These are phyloP conservation scores for Calocera cornea DNA, from an alignment of 768 basidiomycete genomes.

Conservation along the genomic window DNA sequence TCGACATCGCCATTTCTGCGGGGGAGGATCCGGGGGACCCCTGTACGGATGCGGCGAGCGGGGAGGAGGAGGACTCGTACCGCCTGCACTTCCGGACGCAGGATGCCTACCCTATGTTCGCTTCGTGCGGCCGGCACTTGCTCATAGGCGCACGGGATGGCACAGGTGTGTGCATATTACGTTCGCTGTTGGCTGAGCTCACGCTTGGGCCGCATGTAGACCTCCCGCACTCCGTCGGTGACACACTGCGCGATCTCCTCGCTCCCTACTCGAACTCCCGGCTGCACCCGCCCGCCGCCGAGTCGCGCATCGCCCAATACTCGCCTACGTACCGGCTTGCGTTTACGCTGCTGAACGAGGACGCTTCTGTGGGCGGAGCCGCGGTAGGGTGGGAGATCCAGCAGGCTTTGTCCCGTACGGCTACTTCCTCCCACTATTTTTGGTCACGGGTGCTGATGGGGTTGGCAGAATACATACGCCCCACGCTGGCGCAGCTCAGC, in stretches of 20 bases:
- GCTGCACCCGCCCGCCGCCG: constrained; percentile 25
- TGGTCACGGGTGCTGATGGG: background rate
- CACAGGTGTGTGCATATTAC: background rate
- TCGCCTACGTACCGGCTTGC: constrained; percentile 70
- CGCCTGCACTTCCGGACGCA: background rate
- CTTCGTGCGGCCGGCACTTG: background rate
- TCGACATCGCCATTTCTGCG: background rate
- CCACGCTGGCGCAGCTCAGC: constrained; percentile 45
- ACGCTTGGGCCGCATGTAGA: background rate
- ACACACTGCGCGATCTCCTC: constrained; percentile 29
- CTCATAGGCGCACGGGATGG: background rate
- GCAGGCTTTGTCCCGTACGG: constrained; percentile 48
- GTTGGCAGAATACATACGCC: constrained; percentile 49
- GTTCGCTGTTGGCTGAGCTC: background rate
- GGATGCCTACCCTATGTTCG: background rate
- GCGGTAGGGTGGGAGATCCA: constrained; percentile 63
- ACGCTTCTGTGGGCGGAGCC: constrained; percentile 50
- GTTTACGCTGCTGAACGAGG: constrained; percentile 89
- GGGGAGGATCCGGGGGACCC: background rate
- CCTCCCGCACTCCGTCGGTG: background rate
- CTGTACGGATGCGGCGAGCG: background rate
- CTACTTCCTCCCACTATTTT: background rate
- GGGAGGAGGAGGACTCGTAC: background rate
- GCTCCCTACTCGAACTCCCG: constrained; percentile 24
- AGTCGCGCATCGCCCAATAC: constrained; percentile 53